A percentile compares a stretch with the other conserved stretches of the same genome.
Conservation (phyloP, 192 early-diverging fungal genomes). For the Backusella morwellensis region DNA sequence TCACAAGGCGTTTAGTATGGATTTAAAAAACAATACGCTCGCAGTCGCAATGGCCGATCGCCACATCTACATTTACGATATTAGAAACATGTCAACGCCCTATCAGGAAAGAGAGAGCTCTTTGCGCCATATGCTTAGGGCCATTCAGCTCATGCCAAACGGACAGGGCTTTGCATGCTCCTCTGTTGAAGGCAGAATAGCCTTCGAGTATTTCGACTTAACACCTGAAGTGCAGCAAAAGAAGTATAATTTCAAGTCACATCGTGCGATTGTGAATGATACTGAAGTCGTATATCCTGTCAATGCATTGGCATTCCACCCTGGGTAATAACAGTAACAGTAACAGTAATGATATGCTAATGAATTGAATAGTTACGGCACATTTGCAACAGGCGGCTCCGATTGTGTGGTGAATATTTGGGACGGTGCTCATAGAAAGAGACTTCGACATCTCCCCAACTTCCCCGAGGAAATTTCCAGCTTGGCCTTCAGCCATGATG, state of each 20-base stretch:
- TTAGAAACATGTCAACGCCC: constrained; percentile 76
- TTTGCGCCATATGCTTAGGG: constrained; percentile 88
- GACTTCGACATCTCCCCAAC: constrained; percentile 75
- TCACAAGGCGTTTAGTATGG: constrained; percentile 85
- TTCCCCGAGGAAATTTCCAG: constrained; percentile 83
- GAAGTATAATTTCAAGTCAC: constrained; percentile 98
- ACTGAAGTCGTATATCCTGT: constrained; percentile 90
- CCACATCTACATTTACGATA: constrained; percentile 79
- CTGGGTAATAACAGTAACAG: constrained; percentile 47
- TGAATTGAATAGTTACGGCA: constrained; percentile 61
- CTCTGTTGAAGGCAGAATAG: constrained; percentile 94
- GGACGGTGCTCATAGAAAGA: constrained; percentile 91
- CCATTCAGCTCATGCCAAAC: constrained; percentile 81
- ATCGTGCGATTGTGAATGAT: constrained; percentile 75
- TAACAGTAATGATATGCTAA: too few species aligned
- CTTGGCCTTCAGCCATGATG: constrained; percentile 81
- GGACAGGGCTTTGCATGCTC: constrained; percentile 82
- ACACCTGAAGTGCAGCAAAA: constrained; percentile 62
- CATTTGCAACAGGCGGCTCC: constrained; percentile 95
- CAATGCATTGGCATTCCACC: constrained; percentile 91
- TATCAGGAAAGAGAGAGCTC: constrained; percentile 72
- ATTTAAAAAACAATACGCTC: constrained; percentile 64
- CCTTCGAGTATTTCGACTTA: constrained; percentile 89
- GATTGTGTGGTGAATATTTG: constrained; percentile 91
- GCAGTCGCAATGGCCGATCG: constrained; percentile 85